phyloP scores from a whole-genome alignment of 208 protist species.

The Trichomonas tenax region DNA sequence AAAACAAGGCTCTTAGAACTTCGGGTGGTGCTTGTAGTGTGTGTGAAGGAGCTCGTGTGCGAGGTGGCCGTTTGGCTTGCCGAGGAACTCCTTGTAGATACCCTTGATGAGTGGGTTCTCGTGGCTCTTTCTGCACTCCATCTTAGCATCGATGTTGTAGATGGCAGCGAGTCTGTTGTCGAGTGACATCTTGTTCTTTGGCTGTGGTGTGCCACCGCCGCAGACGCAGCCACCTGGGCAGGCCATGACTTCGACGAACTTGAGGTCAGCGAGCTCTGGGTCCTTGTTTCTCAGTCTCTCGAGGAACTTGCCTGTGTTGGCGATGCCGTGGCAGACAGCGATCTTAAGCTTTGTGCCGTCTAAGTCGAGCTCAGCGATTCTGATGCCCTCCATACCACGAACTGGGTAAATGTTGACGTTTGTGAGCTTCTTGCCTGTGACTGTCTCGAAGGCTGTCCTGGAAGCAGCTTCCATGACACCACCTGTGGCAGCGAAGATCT shows the following conservation, averaged over 20 bases:
- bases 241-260: neutral
- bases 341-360: neutral
- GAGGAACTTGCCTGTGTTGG: neutral
- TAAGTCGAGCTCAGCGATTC: slow-evolving; percentile 22
- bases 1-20: too few species aligned
- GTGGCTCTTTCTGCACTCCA: neutral
- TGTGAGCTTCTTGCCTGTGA: neutral
- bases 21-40: neutral
- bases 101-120: neutral
- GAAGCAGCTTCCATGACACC: slow-evolving; percentile 40
- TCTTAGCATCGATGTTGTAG: neutral
- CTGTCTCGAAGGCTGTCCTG: neutral
- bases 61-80: neutral
- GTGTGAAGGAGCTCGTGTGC: neutral
- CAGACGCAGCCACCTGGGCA: neutral
- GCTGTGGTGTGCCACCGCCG: neutral
- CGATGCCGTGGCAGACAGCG: neutral
- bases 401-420: too few species aligned
- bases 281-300: neutral
- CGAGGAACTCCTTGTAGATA: neutral
- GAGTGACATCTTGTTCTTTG: neutral
- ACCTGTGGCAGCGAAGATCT: slow-evolving; percentile 13
- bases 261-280: neutral
- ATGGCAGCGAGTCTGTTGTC: neutral
- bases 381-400: too few species aligned